Base-by-base conservation (phyloP, 768 basidiomycete species). In the Cystofilobasidium macerans region DNA sequence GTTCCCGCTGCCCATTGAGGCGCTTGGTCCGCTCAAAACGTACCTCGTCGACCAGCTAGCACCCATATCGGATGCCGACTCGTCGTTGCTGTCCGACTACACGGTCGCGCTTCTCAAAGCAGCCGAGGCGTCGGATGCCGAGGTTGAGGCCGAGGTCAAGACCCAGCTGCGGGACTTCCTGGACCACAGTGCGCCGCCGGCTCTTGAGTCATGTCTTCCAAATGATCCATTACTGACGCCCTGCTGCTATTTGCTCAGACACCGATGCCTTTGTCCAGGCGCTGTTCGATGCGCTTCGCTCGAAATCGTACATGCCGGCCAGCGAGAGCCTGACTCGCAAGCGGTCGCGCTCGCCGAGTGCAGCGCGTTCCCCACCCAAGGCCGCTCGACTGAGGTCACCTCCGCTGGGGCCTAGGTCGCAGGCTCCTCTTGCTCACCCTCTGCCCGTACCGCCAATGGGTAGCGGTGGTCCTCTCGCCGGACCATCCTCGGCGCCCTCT, bases 1-100 rank as follows among this genome's bases (percentile, higher is more conserved):
- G 5, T 54, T 54, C 30, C 51, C 51, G 16, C 54, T 68, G 28
- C 40, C 61, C 30, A 16, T 32, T 12, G 54, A 58, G 18, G 61
- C 56, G 6, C 30, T 43, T 20, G 24, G 8, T 1, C 61, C 86
- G 70, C 83, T 94, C 72, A 89, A 87, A 73, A 83, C 86, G 70
- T 97, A 91, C 92, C 85, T 97, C 53, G 81, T 91, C 56, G 82
- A 83, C 69, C 88, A 86, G 0, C 83, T 97, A 47, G 91, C 91
- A 76, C 92, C 92, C 69, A 91, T 97, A 81, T 94, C 90, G 76
- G 94, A 98, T 75, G 94, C 94, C 47, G 94, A 98, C 74, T 92
- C 94, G 35, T 84, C 85, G 35, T 89, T 91, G 36, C 84, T 98
- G 60, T 86, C 89, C 5, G 91, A 97, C 74, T 98, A 97, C 75